phyloP scores from a whole-genome alignment of 2,329 filamentous ascomycete genomes.

The Blastomyces parvus region DNA sequence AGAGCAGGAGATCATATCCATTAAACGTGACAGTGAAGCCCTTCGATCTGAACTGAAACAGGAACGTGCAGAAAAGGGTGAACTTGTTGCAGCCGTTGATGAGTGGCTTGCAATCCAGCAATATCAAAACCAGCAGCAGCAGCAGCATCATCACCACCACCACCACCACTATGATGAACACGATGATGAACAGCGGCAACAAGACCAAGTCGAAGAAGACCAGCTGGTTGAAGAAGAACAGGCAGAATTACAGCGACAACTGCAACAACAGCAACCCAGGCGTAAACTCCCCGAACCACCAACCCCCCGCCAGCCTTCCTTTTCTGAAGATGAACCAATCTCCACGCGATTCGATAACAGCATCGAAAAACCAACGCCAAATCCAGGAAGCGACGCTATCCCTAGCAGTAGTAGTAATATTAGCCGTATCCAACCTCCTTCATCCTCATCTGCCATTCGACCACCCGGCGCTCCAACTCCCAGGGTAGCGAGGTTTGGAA shows the following conservation, averaged over 20 bases:
- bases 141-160: too few relatives aligned
- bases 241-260: neutral
- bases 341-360: neutral
- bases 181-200: constrained; percentile 8
- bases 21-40: constrained; percentile 58
- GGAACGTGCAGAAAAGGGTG: constrained; percentile 43
- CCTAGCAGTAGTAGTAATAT: constrained; percentile 7
- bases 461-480: constrained; percentile 23
- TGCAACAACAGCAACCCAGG: neutral
- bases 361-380: constrained; percentile 5
- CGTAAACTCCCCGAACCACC: constrained; percentile 7
- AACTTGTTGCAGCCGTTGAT: constrained; percentile 40
- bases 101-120: constrained; percentile 38
- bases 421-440: constrained; percentile 6
- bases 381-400: constrained; percentile 6
- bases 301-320: neutral
- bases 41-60: constrained; percentile 50
- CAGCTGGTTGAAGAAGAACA: neutral
- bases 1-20: constrained; percentile 58
- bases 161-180: constrained; percentile 1
- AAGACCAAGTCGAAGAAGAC: neutral
- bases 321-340: neutral
- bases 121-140: constrained; percentile 12
- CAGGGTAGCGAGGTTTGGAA: constrained; percentile 26
- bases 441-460: constrained; percentile 23